Evolutionary conservation across 257 asterid genomes (phyloP), one percentile per base, ranked within the genome.

Genomic region (Haberlea rhodopensis): DNA sequence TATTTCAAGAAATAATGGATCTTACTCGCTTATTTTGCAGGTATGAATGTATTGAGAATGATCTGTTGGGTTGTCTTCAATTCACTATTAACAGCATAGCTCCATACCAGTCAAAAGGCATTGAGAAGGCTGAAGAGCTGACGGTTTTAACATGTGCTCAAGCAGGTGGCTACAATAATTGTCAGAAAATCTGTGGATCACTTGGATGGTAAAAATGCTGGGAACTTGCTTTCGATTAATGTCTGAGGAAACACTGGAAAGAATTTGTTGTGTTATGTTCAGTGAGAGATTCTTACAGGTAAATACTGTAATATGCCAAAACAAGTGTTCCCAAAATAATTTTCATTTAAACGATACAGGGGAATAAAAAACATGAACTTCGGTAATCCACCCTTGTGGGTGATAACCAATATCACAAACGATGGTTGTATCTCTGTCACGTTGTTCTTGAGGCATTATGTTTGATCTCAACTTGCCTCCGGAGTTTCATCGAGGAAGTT

Each of bases 11-110:
- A 58, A 70, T 53, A 45, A 54, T 28, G 67, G 58, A 68, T 32
- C 73, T 77, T 65, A 77, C 43, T 68, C 73, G 60, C 43, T 76
- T 61, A 46, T 74, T 54, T 62, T 81, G 80, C 91, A 92, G 99
- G 97, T 89, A 87, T 63, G 99, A 92, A 45, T 92, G 95, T 73
- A 80, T 92, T 0, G 99, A 92, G 80, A 87, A 83, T 73, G 99
- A 92, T 37, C 71, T 92, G 63, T 75, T 92, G 85, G 97, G 95
- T 62, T 71, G 90, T 0, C 99, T 94, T 54, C 85, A 86, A 69
- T 84, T 66, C 67, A 78, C 80, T 15, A 75, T 54, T 61, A 91
- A 88, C 64, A 80, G 22, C 74, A 94, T 94, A 75, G 95, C 99
- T 69, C 96, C 97, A 10, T 90, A 94, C 78, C 90, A 77, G 67